Percentiles rank a stretch among this genome's conserved stretches.
phyloP scores from a whole-genome alignment of 2,329 filamentous ascomycete species.

The Achaetomium macrosporum region DNA sequence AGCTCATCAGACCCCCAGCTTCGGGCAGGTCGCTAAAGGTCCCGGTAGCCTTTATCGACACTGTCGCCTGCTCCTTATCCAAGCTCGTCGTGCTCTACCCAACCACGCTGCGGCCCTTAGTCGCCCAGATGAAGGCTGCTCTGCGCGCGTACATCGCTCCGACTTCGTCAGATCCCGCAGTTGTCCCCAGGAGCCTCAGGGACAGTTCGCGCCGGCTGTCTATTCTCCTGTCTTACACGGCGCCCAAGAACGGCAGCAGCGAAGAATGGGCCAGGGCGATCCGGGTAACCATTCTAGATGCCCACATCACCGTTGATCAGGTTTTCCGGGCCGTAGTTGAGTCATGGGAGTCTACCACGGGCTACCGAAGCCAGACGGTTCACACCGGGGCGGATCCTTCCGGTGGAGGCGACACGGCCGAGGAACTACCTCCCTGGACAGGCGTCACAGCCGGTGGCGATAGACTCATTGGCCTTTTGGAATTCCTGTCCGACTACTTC shows the following conservation, averaged over 20 bases:
- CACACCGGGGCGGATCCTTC: conserved; percentile 42
- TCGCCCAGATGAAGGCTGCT: conserved; percentile 59
- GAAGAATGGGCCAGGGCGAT: conserved; percentile 74
- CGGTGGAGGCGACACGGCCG: conserved; percentile 40
- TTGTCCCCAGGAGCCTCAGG: conserved; percentile 48
- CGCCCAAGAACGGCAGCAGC: conserved; percentile 68
- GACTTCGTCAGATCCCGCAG: conserved; percentile 46
- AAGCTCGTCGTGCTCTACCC: conserved; percentile 73
- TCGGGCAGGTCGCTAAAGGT: conserved; percentile 36
- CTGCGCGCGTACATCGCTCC: conserved; percentile 58
- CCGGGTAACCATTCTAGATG: conserved; percentile 53
- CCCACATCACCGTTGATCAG: conserved; percentile 67
- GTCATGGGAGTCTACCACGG: conserved; percentile 67
- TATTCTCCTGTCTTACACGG: conserved; percentile 70
- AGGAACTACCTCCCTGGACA: conserved; percentile 62
- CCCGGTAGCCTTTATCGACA: conserved; percentile 52
- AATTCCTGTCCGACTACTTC: conserved; percentile 59
- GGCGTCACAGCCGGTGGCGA: conserved; percentile 70
- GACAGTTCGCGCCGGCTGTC: conserved; percentile 58
- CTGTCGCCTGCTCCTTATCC: conserved; percentile 64
- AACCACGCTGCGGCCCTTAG: conserved; percentile 73
- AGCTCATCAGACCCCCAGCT: conserved; percentile 48
- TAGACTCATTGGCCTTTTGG: conserved; percentile 60
- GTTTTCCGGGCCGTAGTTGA: conserved; percentile 75
- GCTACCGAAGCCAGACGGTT: conserved; percentile 39